Percentiles rank a stretch among this genome's conserved stretches.
phyloP scores from a whole-genome alignment of 2,329 filamentous ascomycete species.

The Blastomyces emzantsi region DNA sequence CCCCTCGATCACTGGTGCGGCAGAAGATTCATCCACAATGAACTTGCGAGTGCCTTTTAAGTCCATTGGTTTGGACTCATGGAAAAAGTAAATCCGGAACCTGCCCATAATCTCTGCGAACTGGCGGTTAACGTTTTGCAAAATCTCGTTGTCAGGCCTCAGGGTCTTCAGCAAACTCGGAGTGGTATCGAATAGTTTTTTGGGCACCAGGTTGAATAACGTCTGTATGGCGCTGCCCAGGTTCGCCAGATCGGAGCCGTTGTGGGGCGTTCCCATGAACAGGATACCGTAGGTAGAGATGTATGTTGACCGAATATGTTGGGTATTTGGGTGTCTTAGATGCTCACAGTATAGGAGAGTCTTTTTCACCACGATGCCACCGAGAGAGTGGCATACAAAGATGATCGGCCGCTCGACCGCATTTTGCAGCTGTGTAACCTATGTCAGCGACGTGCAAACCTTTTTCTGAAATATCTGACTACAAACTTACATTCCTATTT shows the following conservation, averaged over 20 bases:
- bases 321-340: conserved; percentile 45
- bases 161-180: conserved; percentile 59
- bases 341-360: conserved; percentile 60
- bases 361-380: conserved; percentile 62
- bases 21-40: conserved; percentile 62
- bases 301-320: conserved; percentile 59
- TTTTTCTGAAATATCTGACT: not conserved
- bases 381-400: conserved; percentile 66
- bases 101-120: conserved; percentile 63
- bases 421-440: conserved; percentile 30
- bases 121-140: conserved; percentile 63
- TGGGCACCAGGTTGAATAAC: conserved; percentile 58
- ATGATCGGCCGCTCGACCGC: conserved; percentile 58
- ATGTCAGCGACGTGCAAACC: conserved; percentile 1
- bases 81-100: conserved; percentile 67
- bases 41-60: conserved; percentile 53
- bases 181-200: conserved; percentile 58
- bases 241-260: conserved; percentile 57
- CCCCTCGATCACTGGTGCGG: conserved; percentile 58
- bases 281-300: conserved; percentile 68
- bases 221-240: conserved; percentile 60
- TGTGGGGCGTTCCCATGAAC: conserved; percentile 69
- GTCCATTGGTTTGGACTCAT: conserved; percentile 64
- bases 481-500: conserved; percentile 47
- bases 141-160: conserved; percentile 63